Evolutionary conservation across 257 asterid genomes (phyloP).

Genomic region (Phtheirospermum japonicum): DNA sequence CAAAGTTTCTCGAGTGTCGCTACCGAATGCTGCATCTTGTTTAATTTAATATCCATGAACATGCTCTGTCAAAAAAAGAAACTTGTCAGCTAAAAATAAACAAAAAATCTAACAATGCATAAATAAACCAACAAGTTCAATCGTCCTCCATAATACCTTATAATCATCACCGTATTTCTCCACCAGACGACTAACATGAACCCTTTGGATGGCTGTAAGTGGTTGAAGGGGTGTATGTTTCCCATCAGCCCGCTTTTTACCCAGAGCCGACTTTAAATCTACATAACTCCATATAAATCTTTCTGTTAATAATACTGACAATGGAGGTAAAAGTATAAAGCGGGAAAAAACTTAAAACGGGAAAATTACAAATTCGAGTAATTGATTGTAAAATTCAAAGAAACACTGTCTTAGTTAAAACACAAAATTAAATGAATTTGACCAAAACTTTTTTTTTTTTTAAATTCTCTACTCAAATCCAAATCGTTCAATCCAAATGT

Average conservation of each 20-base stretch:
- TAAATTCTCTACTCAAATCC: too few relatives aligned
- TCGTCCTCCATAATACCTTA: slow-evolving; percentile 41
- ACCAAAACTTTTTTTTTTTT: too few relatives aligned
- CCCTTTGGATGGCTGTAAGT: slow-evolving; percentile 69
- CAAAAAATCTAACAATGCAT: background rate
- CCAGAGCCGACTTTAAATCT: slow-evolving; percentile 88
- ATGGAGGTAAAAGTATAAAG: slow-evolving; percentile 11
- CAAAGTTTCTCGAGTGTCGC: slow-evolving; percentile 80
- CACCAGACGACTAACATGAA: slow-evolving; percentile 58
- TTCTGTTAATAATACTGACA: slow-evolving; percentile 3
- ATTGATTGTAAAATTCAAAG: background rate
- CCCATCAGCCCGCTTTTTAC: slow-evolving; percentile 84
- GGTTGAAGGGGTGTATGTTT: slow-evolving; percentile 61
- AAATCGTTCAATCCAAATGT: too few relatives aligned
- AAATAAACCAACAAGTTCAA: background rate
- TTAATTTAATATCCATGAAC: slow-evolving; percentile 88
- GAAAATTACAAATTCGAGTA: background rate
- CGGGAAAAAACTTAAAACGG: slow-evolving; percentile 1
- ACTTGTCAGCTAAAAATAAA: slow-evolving; percentile 6
- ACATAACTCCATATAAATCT: slow-evolving; percentile 21
- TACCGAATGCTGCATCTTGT: slow-evolving; percentile 86
- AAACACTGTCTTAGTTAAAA: background rate
- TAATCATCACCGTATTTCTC: slow-evolving; percentile 82
- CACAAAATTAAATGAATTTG: background rate
- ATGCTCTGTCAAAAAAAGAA: slow-evolving; percentile 60